Percentiles rank a stretch among this genome's conserved stretches.
phyloP scores from a whole-genome alignment of 306 rosid species.

The Acacia confusa region DNA sequence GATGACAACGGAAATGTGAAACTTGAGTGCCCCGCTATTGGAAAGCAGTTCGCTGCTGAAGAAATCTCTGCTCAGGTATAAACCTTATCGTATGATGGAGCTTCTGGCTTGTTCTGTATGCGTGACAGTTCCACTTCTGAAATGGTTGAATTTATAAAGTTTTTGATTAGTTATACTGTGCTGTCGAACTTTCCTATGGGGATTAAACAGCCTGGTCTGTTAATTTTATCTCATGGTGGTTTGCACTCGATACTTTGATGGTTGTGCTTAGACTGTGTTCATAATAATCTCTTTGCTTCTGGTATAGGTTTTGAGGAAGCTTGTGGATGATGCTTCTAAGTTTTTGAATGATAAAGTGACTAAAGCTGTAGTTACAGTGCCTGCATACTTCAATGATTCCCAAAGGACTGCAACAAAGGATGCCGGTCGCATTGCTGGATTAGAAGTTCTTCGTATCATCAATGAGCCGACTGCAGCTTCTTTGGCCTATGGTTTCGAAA shows the following conservation, averaged over 20 bases:
- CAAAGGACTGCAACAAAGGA: constrained; percentile 98
- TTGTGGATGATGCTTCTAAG: constrained; percentile 96
- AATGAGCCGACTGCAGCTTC: constrained; percentile 98
- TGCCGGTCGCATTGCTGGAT: constrained; percentile 98
- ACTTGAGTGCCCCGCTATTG: constrained; percentile 86
- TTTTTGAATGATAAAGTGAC: constrained; percentile 94
- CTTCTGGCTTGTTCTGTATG: neutral
- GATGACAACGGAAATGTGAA: constrained; percentile 88
- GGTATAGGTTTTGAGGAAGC: constrained; percentile 73
- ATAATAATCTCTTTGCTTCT: neutral
- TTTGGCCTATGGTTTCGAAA: constrained; percentile 93
- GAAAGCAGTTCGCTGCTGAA: constrained; percentile 84
- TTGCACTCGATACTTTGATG: neutral
- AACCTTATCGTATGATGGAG: neutral
- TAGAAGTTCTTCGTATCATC: constrained; percentile 91
- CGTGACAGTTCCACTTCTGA: no score
- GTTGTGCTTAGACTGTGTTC: neutral
- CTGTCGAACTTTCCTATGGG: neutral
- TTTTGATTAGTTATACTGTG: neutral
- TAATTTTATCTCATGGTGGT: neutral
- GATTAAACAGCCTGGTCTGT: neutral
- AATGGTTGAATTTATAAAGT: neutral
- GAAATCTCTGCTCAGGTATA: constrained; percentile 93
- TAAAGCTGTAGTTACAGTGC: constrained; percentile 95
- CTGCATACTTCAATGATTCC: constrained; percentile 98